These are phyloP conservation scores for Boeremia exigua DNA, from an alignment of 2,329 filamentous ascomycete species.

Conservation along the genomic window DNA sequence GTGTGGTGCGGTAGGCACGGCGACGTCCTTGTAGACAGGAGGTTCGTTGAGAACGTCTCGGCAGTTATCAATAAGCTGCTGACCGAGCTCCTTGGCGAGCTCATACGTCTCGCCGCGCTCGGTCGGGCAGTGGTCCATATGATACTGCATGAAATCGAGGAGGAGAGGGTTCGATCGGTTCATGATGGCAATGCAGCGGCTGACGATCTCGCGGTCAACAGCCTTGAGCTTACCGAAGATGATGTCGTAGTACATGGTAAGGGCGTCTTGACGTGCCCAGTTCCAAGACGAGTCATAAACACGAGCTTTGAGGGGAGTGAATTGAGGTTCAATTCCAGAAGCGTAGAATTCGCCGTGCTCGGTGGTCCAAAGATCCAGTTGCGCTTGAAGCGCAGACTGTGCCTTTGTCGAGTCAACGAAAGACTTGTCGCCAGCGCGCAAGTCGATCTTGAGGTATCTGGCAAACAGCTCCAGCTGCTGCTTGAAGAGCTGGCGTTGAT, in stretches of 20 bases:
- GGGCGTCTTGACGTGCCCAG: slow-evolving; percentile 95
- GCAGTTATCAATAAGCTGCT: slow-evolving; percentile 96
- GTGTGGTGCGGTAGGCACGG: slow-evolving; percentile 86
- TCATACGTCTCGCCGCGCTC: slow-evolving; percentile 97
- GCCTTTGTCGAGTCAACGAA: slow-evolving; percentile 85
- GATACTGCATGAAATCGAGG: slow-evolving; percentile 99
- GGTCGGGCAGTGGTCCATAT: slow-evolving; percentile 97
- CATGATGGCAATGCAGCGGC: slow-evolving; percentile 98
- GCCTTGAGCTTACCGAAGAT: slow-evolving; percentile 94
- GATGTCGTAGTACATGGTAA: slow-evolving; percentile 99
- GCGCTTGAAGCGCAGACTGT: slow-evolving; percentile 84
- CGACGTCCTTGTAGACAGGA: slow-evolving; percentile 95
- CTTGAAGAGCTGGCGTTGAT: slow-evolving; percentile 95
- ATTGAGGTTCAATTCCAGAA: slow-evolving; percentile 89
- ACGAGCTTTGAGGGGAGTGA: slow-evolving; percentile 90
- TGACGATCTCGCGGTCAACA: slow-evolving; percentile 97
- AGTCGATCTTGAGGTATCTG: slow-evolving; percentile 94
- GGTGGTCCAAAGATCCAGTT: slow-evolving; percentile 91
- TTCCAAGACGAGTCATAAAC: slow-evolving; percentile 99
- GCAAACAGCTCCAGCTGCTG: slow-evolving; percentile 96
- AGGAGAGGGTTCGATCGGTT: slow-evolving; percentile 96
- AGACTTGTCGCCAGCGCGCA: slow-evolving; percentile 95
- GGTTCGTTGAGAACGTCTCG: slow-evolving; percentile 84
- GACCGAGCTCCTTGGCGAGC: slow-evolving; percentile 92
- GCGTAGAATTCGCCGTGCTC: slow-evolving; percentile 98